Percentiles rank a stretch among this genome's conserved stretches.
phyloP scores from a whole-genome alignment of 1,284 basidiomycete genomes.

The Ceratobasidium sp. region DNA sequence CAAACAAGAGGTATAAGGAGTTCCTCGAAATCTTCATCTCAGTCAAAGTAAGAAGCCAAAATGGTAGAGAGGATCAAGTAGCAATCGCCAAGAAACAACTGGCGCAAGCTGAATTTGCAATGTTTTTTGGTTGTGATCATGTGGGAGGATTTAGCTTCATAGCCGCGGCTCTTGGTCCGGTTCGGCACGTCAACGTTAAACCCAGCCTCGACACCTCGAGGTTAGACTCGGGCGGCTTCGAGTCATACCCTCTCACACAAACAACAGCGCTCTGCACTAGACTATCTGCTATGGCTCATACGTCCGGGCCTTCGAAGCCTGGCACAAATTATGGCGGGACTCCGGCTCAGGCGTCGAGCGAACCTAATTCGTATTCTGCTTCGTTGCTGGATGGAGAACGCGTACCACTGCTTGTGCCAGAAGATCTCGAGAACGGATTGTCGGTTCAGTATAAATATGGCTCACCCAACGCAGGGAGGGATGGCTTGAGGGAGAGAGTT shows the following conservation, averaged over 20 bases:
- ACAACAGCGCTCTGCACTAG: no score
- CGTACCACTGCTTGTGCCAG: constrained; percentile 22
- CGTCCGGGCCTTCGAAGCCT: not conserved
- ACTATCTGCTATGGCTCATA: constrained; percentile 3
- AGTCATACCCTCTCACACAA: no score
- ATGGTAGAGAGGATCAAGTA: no score
- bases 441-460: constrained; percentile 34
- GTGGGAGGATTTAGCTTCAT: not conserved
- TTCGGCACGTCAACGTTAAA: not conserved
- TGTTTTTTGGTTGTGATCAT: constrained; percentile 18
- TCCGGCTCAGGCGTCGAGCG: constrained; percentile 14
- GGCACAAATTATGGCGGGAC: not conserved
- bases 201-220: no score
- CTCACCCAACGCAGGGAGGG: not conserved
- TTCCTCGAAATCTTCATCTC: no score
- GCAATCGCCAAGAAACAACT: no score
- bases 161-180: not conserved
- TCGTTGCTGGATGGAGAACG: constrained; percentile 34
- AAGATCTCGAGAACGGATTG: constrained; percentile 12
- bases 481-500: not conserved
- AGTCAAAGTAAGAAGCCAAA: no score
- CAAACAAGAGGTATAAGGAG: no score
- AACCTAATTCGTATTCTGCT: constrained; percentile 23
- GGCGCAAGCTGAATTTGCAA: constrained; percentile 22
- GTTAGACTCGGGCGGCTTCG: no score